Conservation (phyloP, 805 yeast species). For the Lipomyces yamadae region DNA sequence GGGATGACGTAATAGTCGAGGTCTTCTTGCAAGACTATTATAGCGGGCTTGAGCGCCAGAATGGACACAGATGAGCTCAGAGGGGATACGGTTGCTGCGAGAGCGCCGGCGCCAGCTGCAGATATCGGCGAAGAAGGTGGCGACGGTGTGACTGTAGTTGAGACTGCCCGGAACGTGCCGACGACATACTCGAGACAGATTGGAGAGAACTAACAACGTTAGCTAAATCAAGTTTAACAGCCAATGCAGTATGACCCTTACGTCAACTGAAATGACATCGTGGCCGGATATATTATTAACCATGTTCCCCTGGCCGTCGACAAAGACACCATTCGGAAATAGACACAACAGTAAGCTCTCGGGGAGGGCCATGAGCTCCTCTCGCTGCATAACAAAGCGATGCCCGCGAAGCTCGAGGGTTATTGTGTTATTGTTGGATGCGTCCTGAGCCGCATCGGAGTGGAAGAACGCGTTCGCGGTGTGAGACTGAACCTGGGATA, state of each 20-base stretch:
- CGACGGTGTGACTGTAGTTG: slow-evolving; percentile 16
- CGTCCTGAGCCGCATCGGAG: slow-evolving; percentile 16
- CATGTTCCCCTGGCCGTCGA: slow-evolving; percentile 75
- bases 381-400: slow-evolving; percentile 77
- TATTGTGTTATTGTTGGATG: slow-evolving; percentile 42
- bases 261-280: slow-evolving; percentile 34
- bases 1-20: slow-evolving; percentile 92
- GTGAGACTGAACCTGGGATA: slow-evolving; percentile 23
- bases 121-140: slow-evolving; percentile 13
- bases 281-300: slow-evolving; percentile 74
- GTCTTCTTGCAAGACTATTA: slow-evolving; percentile 91
- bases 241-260: slow-evolving; percentile 36
- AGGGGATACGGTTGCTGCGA: slow-evolving; percentile 8
- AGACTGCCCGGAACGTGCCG: slow-evolving; percentile 58
- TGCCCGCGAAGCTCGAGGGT: slow-evolving; percentile 77
- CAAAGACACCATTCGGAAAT: slow-evolving; percentile 88
- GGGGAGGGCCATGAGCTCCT: slow-evolving; percentile 88
- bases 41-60: slow-evolving; percentile 79
- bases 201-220: slow-evolving; percentile 63
- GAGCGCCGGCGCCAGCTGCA: not conserved
- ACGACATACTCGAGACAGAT: slow-evolving; percentile 83
- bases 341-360: slow-evolving; percentile 85
- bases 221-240: slow-evolving; percentile 49
- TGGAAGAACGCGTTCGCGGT: slow-evolving; percentile 15
- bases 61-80: slow-evolving; percentile 47